Evolutionary conservation across 129 eudicot species (phyloP).

Genomic region (Flaveria trinervia): DNA sequence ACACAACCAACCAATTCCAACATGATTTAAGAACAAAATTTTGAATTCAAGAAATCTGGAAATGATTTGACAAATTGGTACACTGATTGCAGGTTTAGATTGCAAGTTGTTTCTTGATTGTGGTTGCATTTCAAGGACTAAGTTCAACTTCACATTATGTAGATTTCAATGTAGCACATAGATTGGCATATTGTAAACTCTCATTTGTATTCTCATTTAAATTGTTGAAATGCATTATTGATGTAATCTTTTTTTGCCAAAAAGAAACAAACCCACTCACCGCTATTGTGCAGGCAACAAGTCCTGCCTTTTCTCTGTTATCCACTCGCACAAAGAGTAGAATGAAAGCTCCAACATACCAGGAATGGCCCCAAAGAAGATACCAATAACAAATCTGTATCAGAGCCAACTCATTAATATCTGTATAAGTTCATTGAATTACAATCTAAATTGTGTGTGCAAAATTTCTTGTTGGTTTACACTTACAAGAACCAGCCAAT

Average conservation of each 20-base stretch:
- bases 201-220: not conserved
- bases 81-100: not conserved
- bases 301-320: slow-evolving; percentile 90
- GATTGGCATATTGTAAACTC: not conserved
- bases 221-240: not conserved
- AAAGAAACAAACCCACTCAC: slow-evolving; percentile 48
- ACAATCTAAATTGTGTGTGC: not conserved
- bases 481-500: slow-evolving; percentile 95
- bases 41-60: not conserved
- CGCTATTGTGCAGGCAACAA: slow-evolving; percentile 81
- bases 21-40: not conserved
- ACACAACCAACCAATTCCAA: slow-evolving; percentile 20
- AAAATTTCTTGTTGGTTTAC: not conserved
- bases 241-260: not conserved
- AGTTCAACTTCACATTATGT: not conserved
- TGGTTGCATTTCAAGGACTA: not conserved
- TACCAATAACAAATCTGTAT: slow-evolving; percentile 76
- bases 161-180: not conserved
- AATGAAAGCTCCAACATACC: slow-evolving; percentile 17
- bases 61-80: not conserved
- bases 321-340: slow-evolving; percentile 52
- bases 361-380: slow-evolving; percentile 67
- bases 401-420: slow-evolving; percentile 12
- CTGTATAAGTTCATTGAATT: not conserved
- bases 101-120: not conserved